These are phyloP conservation scores for Thamnidium elegans DNA, from an alignment of 192 early-diverging fungal species.

Conservation along the genomic window DNA sequence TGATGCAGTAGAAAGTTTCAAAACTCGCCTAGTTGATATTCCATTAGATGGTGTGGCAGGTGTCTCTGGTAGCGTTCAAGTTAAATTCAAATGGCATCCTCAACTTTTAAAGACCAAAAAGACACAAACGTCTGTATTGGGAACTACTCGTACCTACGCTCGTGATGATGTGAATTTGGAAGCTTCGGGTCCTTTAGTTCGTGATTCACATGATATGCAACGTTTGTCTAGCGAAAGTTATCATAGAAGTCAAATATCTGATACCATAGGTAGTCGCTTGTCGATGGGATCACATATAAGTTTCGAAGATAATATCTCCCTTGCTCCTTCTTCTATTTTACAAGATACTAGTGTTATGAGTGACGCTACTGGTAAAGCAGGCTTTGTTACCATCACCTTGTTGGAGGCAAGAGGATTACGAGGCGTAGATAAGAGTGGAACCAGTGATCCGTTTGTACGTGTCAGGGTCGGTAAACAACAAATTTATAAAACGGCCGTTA, in stretches of 20 bases:
- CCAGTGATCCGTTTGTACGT: slow-evolving; percentile 24
- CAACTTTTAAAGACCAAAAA: slow-evolving; percentile 53
- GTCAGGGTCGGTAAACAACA: slow-evolving; percentile 14
- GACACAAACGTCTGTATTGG: slow-evolving; percentile 44
- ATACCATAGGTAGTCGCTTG: too few species aligned
- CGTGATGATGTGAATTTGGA: not conserved
- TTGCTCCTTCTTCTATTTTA: not conserved
- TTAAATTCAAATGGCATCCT: slow-evolving; percentile 57
- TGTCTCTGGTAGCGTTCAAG: slow-evolving; percentile 39
- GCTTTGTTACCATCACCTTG: slow-evolving; percentile 37
- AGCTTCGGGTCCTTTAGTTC: slow-evolving; percentile 3
- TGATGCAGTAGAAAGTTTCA: slow-evolving; percentile 37
- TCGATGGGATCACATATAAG: not conserved
- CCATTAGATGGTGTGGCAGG: slow-evolving; percentile 28
- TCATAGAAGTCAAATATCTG: too few species aligned
- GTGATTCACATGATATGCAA: not conserved
- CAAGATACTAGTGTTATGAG: not conserved
- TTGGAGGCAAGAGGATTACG: slow-evolving; percentile 49
- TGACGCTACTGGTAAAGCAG: slow-evolving; percentile 16
- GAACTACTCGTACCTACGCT: slow-evolving; percentile 19
- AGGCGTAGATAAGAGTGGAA: slow-evolving; percentile 47
- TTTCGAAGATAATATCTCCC: slow-evolving; percentile 9
- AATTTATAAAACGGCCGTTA: slow-evolving; percentile 25
- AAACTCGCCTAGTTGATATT: slow-evolving; percentile 37
- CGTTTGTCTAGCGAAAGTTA: too few species aligned